Base-by-base conservation (phyloP, 2,329 filamentous ascomycete genomes). In the Pestalotiopsis sp. region DNA sequence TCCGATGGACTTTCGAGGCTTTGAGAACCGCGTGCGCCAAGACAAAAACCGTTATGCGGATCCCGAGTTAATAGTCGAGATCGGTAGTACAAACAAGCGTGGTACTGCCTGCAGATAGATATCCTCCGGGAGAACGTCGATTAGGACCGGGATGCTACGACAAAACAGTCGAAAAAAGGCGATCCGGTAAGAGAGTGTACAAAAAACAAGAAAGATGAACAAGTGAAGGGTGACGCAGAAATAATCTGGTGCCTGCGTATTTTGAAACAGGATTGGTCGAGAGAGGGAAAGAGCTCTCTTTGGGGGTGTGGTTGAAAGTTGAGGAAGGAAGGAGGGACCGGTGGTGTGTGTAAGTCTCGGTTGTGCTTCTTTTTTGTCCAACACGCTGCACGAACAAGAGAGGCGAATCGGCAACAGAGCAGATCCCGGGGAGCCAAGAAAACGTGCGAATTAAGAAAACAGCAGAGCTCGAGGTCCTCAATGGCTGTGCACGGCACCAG, bases 231-330 rank as follows among this genome's bases (percentile, higher is more conserved):
- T 64, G 20, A 23, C 59, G 36, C 17, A 39, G 31, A 39, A 36
- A 62, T 9, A n/a, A 17, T 20, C 13, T 64, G 61, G 61, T 31
- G 38, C 5, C 38, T 41, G 61, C 23, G 61, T 64, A 45, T 36
- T 38, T 62, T 39, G 23, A 52, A 38, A 39, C 20, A 13, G 38
- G 61, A 49, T 25, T 49, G 61, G 39, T 25, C n/a, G 61, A 41
- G 59, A 52, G 39, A 39, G 61, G 36, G 25, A 64, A 64, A 64
- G 62, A 64, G 62, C 62, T 64, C 36, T 31, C 38, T 17, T 14
- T 60, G 60, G 6, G 5, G 31, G 9, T 12, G 7, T 49, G 17
- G 45, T n/a, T 23, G 45, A 52, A 9, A 39, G 59, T 62, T 39
- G 59, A 39, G 36, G 31, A 62, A 62, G 59, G 59, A 62, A 31